Evolutionary conservation across 1,284 basidiomycete species (phyloP).

Genomic region (Ustilago esculenta): DNA sequence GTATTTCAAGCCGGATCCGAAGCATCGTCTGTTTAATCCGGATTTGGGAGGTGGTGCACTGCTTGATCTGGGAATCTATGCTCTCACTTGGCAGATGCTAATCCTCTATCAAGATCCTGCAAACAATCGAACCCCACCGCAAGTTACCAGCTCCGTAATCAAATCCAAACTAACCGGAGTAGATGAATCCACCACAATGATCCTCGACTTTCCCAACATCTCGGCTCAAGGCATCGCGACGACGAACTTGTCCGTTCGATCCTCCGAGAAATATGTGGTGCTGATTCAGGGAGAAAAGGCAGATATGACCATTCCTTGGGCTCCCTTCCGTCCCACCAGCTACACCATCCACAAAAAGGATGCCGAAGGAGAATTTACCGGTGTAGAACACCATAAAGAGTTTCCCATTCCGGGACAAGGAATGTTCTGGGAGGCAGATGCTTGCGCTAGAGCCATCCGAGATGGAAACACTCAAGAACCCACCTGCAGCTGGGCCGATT

Average conservation of each 20-base stretch:
- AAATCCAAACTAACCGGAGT: conserved; percentile 81
- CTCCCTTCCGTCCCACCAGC: conserved; percentile 72
- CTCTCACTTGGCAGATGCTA: conserved; percentile 56
- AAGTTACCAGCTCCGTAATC: conserved; percentile 71
- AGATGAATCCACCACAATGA: conserved; percentile 80
- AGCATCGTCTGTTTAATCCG: conserved; percentile 83
- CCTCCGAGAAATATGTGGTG: conserved; percentile 15
- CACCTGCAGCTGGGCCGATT: conserved; percentile 74
- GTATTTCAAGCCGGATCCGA: conserved; percentile 68
- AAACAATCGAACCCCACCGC: conserved; percentile 73
- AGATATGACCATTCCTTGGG: conserved; percentile 73
- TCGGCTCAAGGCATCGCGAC: conserved; percentile 60
- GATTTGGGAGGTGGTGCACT: conserved; percentile 83
- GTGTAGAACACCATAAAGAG: conserved; percentile 69
- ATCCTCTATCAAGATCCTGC: conserved; percentile 49
- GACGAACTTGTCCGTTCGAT: conserved; percentile 33
- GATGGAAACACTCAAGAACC: conserved; percentile 80
- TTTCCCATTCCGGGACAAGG: conserved; percentile 72
- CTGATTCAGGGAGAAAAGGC: conserved; percentile 56
- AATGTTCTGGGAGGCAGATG: conserved; percentile 73
- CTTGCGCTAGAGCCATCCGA: conserved; percentile 80
- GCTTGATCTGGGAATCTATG: conserved; percentile 74
- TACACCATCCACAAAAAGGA: conserved; percentile 54
- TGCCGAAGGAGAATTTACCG: conserved; percentile 27
- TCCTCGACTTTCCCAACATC: conserved; percentile 74